These are phyloP conservation scores for Wickerhamomyces queroliae DNA, from an alignment of 805 yeast species.

Conservation along the genomic window DNA sequence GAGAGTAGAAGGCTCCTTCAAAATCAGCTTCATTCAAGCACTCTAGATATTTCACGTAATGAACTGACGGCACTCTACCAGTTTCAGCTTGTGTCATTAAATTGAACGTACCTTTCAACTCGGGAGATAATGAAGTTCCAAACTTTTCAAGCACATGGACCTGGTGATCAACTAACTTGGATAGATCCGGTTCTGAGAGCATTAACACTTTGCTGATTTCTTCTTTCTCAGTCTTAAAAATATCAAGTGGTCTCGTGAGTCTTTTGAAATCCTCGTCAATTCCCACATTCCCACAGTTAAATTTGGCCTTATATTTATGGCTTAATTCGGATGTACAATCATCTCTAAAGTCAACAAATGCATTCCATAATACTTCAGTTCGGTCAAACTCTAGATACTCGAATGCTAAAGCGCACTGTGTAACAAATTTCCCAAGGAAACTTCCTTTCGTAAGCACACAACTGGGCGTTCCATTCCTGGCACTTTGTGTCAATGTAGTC, in stretches of 20 bases:
- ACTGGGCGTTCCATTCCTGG: constrained; percentile 9
- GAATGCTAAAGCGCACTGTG: constrained; percentile 32
- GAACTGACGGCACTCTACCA: constrained; percentile 37
- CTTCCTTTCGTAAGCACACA: constrained; percentile 30
- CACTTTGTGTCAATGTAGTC: constrained; percentile 12
- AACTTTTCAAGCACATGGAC: constrained; percentile 44
- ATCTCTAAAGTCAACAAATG: constrained; percentile 31
- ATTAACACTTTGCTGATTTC: constrained; percentile 30
- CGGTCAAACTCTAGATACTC: constrained; percentile 44
- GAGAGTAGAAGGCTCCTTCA: constrained; percentile 43
- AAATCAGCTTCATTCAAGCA: constrained; percentile 54
- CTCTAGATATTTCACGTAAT: constrained; percentile 58
- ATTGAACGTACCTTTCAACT: constrained; percentile 34
- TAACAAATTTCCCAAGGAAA: constrained; percentile 42
- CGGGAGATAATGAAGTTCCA: constrained; percentile 44
- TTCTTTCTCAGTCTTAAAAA: constrained; percentile 1
- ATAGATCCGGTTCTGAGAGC: constrained; percentile 46
- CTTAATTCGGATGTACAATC: constrained; percentile 20
- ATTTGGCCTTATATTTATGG: constrained; percentile 16
- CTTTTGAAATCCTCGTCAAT: constrained; percentile 9
- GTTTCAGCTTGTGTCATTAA: constrained; percentile 42
- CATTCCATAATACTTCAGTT: constrained; percentile 34
- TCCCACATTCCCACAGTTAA: no score
- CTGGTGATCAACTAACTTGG: constrained; percentile 45
- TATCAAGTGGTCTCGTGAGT: background rate